A percentile compares a stretch with the other conserved stretches of the same genome.
phyloP scores from a whole-genome alignment of 768 basidiomycete species.

The Lepiota brunneoincarnata region DNA sequence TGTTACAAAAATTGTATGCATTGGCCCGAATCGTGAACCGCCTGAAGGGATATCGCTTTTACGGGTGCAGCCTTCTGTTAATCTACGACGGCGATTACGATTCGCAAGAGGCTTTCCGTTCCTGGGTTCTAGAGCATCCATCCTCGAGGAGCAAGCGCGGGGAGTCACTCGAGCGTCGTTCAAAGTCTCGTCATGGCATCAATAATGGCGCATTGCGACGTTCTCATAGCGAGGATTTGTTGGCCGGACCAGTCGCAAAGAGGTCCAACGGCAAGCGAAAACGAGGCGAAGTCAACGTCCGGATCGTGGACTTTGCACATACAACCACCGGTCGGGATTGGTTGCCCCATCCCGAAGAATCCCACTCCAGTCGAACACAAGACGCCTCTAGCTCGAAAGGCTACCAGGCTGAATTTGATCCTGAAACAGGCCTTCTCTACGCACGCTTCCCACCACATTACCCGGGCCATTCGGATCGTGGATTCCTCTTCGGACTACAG shows the following conservation, averaged over 20 bases:
- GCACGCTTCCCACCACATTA: conserved; percentile 95
- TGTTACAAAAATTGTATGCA: conserved; percentile 91
- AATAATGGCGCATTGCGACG: conserved; percentile 58
- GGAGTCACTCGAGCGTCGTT: conserved; percentile 69
- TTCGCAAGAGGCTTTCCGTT: conserved; percentile 72
- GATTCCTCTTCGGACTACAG: conserved; percentile 90
- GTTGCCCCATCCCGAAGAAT: conserved; percentile 55
- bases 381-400: conserved; percentile 60
- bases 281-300: conserved; percentile 91
- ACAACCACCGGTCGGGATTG: conserved; percentile 96
- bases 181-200: conserved; percentile 39
- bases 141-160: conserved; percentile 72
- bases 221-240: conserved; percentile 77
- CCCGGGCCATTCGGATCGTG: conserved; percentile 85
- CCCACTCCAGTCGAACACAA: conserved; percentile 34
- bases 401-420: conserved; percentile 81
- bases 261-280: conserved; percentile 65
- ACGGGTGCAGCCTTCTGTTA: conserved; percentile 93
- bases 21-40: conserved; percentile 88
- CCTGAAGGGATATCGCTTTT: conserved; percentile 95
- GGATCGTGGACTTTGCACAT: conserved; percentile 98
- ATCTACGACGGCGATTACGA: conserved; percentile 97
- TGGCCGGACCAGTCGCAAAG: conserved; percentile 63
- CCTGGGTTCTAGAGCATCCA: conserved; percentile 59
- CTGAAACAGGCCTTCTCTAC: conserved; percentile 77